These are phyloP conservation scores for Acanthamoeba triangularis DNA, from an alignment of 208 protist species.

Conservation along the genomic window DNA sequence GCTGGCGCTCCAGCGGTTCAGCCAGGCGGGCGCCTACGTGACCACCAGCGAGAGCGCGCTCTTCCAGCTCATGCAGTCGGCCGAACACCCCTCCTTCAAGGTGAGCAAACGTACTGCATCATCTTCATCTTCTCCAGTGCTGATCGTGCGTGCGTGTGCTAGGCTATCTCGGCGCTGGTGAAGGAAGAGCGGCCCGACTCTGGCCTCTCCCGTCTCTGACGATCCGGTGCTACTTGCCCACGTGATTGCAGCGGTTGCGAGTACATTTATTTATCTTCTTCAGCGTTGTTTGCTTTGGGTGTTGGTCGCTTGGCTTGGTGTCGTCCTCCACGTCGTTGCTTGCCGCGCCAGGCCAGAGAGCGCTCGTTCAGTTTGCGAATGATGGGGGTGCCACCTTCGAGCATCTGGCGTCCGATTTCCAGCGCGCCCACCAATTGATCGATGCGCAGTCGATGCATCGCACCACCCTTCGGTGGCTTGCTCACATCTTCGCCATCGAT, in stretches of 20 bases:
- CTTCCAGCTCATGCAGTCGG: constrained; percentile 60
- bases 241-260: too few relatives aligned
- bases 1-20: constrained; percentile 41
- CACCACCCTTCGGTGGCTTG: background rate
- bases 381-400: background rate
- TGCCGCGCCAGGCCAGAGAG: constrained; percentile 12
- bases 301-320: background rate
- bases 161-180: constrained; percentile 51
- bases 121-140: background rate
- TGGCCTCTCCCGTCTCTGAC: constrained; percentile 36
- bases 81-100: constrained; percentile 53
- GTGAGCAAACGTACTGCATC: background rate
- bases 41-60: constrained; percentile 65
- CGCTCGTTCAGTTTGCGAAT: background rate
- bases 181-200: constrained; percentile 37
- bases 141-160: background rate
- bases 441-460: background rate
- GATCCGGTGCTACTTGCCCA: too few relatives aligned
- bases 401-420: background rate
- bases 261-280: background rate
- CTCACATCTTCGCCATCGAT: background rate
- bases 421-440: background rate
- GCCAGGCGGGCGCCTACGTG: constrained; percentile 28
- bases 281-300: background rate
- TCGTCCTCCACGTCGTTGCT: background rate